Base-by-base conservation (phyloP, 1,284 basidiomycete species). In the Testicularia cyperi region DNA sequence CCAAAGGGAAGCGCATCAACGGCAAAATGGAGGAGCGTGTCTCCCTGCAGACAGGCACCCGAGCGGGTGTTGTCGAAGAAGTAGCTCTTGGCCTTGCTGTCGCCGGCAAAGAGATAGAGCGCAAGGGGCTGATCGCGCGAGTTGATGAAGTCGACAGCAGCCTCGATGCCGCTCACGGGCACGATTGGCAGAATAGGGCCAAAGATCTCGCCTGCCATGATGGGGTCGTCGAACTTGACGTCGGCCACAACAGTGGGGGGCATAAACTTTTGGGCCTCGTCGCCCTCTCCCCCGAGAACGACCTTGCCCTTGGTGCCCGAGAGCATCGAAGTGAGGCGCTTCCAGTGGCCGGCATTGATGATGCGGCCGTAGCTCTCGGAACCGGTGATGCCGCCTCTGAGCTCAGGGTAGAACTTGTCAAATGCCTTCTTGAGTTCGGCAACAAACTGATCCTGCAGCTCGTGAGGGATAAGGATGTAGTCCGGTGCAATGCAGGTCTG, bases 101-200 rank as follows among this genome's bases (percentile, higher is more conserved):
- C 82, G 41, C 82, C 77, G 1, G 86, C 81, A 78, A 90, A 91
- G 24, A 88, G 82, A 66, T 91, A 90, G 10, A 90, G 77, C 0
- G 84, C 82, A 6, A 91, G 81, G 3, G 89, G 87, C 58, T 88
- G 84, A 44, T 87, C 87, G 33, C 85, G 68, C 15, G 56, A 56
- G 53, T 78, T 76, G 60, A 78, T 70, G 31, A 75, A 76, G 25
- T 68, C 51, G 22, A 77, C 61, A 2, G 70, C 74, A 12, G 63
- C 52, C 33, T 68, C 43, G 27, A 72, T 42, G 28, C 62, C 43
- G 41, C 82, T 82, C 15, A 92, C 84, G 0, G 87, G 83, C 0
- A 94, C 80, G 39, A 95, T 82, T 6, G 89, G 86, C 16, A 94
- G 78, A 6, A 88, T 73, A 1, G 86, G 86, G 0, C 85, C 87